A percentile compares a stretch with the other conserved stretches of the same genome.
Conservation (phyloP, 768 basidiomycete genomes). For the Podaxis pistillaris region DNA sequence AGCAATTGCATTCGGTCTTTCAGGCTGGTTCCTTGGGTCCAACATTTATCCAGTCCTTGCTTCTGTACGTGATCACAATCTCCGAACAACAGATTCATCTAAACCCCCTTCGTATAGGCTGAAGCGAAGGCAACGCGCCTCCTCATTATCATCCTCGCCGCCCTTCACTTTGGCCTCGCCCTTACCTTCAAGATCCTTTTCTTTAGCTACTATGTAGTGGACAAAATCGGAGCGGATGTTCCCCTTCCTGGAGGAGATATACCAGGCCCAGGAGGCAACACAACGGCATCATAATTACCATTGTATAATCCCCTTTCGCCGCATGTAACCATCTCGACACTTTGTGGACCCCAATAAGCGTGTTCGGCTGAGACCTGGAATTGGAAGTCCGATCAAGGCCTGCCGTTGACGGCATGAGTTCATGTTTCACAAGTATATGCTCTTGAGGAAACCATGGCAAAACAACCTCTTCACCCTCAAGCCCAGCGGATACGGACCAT, state of each 20-base stretch:
- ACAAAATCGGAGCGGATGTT: slow-evolving; percentile 41
- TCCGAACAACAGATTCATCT: background rate
- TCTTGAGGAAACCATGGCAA: slow-evolving; percentile 21
- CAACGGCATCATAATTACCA: slow-evolving; percentile 13
- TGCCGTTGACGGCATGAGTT: background rate
- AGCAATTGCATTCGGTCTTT: slow-evolving; percentile 68
- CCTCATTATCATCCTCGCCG: slow-evolving; percentile 71
- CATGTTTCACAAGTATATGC: too few species aligned
- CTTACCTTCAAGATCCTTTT: slow-evolving; percentile 82
- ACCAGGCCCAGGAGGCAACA: slow-evolving; percentile 27
- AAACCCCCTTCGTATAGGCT: slow-evolving; percentile 44
- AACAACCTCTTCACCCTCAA: slow-evolving; percentile 31
- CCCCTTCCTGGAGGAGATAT: slow-evolving; percentile 40
- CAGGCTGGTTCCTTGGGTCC: slow-evolving; percentile 81
- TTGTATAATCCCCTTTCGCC: slow-evolving; percentile 1
- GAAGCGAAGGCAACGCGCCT: slow-evolving; percentile 86
- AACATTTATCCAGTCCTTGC: slow-evolving; percentile 92
- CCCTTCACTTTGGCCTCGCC: slow-evolving; percentile 77
- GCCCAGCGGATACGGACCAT: slow-evolving; percentile 46
- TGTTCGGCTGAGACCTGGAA: background rate
- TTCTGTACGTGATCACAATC: slow-evolving; percentile 48
- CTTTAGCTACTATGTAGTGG: slow-evolving; percentile 52
- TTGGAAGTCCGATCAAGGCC: background rate
- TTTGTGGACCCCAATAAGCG: background rate
- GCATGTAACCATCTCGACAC: background rate